Evolutionary conservation across 2,329 filamentous ascomycete species (phyloP), one percentile per base, ranked within the genome.

Genomic region (Claviceps sorghi): DNA sequence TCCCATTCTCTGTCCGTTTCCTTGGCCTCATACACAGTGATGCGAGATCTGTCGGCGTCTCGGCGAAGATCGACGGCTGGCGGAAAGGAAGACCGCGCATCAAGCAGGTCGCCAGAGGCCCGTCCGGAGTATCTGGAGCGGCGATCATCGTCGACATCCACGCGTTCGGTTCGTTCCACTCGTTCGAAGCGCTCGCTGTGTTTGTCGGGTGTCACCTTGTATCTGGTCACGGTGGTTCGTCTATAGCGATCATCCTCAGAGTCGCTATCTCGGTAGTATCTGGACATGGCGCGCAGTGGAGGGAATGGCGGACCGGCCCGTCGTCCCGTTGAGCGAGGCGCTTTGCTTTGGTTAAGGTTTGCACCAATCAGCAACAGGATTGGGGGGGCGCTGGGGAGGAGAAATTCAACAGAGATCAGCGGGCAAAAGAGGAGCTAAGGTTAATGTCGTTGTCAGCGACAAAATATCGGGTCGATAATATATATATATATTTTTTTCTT

Each of bases 141-240:
- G 50, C 65, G 64, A 49, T 73, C 71, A 55, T 76, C 71, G 46
- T 75, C 72, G 53, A 71, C 61, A 45, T 73, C 71, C 49, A 72
- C 54, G 53, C 65, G 63, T 45, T 71, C 66, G 53, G 56, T 63
- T 49, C 66, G 66, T 46, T 71, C 66, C 52, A 56, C 63, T 48
- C 66, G 66, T 40, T 71, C 68, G 57, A 69, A 65, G 9, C 65
- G 67, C 54, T 73, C 72, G 48, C 65, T 62, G 50, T 66, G 62
- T 50, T 68, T 67, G 50, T 61, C 65, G 11, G 70, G 67, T 9
- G 64, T 63, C 30, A 77, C 73, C 61, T 77, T 77, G 67, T 78
- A 78, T 52, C 75, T 71, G 55, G 71, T 72, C 51, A 77, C 69
- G n/a, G 72, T 76, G 5, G 73, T 71, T 54, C 64, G 68, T 59